These are phyloP conservation scores for Citrullus mucosospermus DNA, from an alignment of 306 rosid species.

Conservation along the genomic window DNA sequence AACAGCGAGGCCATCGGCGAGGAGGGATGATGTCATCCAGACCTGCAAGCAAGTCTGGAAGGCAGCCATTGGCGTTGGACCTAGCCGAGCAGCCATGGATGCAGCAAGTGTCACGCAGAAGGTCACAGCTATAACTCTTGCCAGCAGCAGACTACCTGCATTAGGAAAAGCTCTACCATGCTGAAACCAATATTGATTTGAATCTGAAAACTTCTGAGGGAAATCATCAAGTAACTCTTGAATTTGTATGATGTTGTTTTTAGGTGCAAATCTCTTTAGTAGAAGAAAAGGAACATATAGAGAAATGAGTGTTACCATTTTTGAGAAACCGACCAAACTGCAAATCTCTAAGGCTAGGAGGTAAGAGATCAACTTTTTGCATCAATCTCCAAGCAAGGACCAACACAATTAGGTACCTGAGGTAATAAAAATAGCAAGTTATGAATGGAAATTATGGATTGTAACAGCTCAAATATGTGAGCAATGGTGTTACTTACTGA, in stretches of 20 bases:
- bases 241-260: background rate
- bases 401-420: conserved; percentile 67
- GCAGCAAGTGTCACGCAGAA: conserved; percentile 91
- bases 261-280: background rate
- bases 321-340: conserved; percentile 69
- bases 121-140: conserved; percentile 86
- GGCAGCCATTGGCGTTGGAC: conserved; percentile 90
- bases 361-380: conserved; percentile 52
- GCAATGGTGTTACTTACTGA: conserved; percentile 44
- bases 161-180: background rate
- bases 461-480: background rate
- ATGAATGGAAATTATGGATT: background rate
- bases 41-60: conserved; percentile 89
- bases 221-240: background rate
- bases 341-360: conserved; percentile 68
- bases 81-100: conserved; percentile 72
- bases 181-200: background rate
- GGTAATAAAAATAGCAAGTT: background rate
- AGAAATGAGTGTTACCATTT: conserved; percentile 39
- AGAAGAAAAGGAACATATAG: background rate
- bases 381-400: conserved; percentile 41
- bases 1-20: conserved; percentile 86
- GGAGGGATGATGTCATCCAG: conserved; percentile 90
- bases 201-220: background rate
- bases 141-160: conserved; percentile 53